Conservation (phyloP, 345 rosid species). For the Populus tremula region DNA sequence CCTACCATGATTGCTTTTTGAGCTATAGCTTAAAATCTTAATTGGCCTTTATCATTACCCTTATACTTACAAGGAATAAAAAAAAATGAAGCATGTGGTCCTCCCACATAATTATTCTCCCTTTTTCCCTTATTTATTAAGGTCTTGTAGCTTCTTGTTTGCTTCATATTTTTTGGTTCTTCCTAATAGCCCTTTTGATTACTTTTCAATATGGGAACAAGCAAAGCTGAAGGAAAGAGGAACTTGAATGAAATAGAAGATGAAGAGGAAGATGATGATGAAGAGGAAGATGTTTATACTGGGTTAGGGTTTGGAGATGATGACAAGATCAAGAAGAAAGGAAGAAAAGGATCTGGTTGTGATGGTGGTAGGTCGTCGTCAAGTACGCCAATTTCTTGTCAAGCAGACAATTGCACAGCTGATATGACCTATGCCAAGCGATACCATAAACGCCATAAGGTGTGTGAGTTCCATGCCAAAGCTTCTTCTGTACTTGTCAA, state of each 20-base stretch:
- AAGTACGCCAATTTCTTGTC: constrained; percentile 42
- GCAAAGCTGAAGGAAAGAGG: constrained; percentile 63
- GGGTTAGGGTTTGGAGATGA: constrained; percentile 44
- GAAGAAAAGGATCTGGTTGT: constrained; percentile 30
- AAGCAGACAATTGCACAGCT: constrained; percentile 56
- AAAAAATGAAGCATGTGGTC: constrained; percentile 39
- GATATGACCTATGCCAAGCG: constrained; percentile 66
- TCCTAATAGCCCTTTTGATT: background rate
- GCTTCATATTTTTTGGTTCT: constrained; percentile 6
- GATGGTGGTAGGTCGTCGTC: constrained; percentile 15
- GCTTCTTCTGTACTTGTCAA: constrained; percentile 51
- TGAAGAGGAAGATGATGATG: constrained; percentile 59
- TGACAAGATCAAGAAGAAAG: constrained; percentile 48
- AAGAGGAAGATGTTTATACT: constrained; percentile 27
- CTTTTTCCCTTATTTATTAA: background rate
- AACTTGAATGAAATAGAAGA: constrained; percentile 47
- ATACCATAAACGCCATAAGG: constrained; percentile 85
- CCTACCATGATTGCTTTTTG: background rate
- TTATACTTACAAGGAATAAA: constrained; percentile 22
- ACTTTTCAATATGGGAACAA: constrained; percentile 39
- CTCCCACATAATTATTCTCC: constrained; percentile 27
- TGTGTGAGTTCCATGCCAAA: constrained; percentile 85
- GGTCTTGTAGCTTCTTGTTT: constrained; percentile 10
- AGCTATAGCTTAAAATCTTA: background rate
- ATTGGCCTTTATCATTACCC: constrained; percentile 14